Conservation (phyloP, 305 asterid species). For the Salvia sclarea region DNA sequence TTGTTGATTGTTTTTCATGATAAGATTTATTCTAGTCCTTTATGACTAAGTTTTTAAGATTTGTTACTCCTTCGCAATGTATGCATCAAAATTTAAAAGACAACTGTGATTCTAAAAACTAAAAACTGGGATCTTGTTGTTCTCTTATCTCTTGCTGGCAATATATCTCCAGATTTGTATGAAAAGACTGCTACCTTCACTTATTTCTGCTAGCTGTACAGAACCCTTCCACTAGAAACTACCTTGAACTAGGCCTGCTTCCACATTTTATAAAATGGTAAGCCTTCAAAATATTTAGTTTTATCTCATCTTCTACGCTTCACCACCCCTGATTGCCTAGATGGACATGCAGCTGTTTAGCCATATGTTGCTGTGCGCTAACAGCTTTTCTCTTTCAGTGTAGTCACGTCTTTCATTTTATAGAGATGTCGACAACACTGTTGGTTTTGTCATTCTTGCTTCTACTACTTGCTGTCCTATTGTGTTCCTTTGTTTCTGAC, state of each 20-base stretch:
- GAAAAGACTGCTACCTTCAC: background rate
- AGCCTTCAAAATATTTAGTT: background rate
- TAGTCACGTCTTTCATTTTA: background rate
- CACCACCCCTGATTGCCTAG: background rate
- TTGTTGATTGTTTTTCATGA: constrained; percentile 3
- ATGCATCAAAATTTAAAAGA: background rate
- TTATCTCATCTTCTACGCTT: constrained; percentile 9
- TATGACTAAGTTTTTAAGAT: background rate
- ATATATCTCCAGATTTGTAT: background rate
- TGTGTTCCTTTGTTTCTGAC: constrained; percentile 19
- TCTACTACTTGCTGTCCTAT: background rate
- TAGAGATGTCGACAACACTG: background rate
- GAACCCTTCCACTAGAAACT: constrained; percentile 5
- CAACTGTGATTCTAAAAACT: background rate
- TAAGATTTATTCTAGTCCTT: background rate
- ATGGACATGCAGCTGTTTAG: background rate
- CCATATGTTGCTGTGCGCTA: background rate
- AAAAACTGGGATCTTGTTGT: constrained; percentile 2
- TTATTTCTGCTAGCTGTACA: constrained; percentile 3
- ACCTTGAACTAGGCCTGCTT: background rate
- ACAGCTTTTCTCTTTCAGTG: background rate
- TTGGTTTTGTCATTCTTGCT: background rate
- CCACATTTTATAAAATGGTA: background rate
- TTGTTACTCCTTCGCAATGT: background rate
- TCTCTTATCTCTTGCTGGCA: background rate